Evolutionary conservation across 1,284 basidiomycete species (phyloP).

Genomic region (Mycena sp.): DNA sequence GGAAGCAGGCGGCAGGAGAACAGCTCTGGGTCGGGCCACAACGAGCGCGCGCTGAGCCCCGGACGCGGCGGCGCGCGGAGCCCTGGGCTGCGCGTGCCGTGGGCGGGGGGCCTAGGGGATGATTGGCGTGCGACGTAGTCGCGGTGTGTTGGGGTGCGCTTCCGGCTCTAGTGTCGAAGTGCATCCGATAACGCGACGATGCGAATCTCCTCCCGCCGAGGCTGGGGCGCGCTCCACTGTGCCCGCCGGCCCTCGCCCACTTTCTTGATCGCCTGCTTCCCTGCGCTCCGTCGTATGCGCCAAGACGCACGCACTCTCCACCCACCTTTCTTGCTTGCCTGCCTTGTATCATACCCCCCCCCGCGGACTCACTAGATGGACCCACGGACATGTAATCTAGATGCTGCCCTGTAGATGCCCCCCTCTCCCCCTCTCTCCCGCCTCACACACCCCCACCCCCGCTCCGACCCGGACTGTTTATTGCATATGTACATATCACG

Average conservation of each 20-base stretch:
- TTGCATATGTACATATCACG: too few species aligned
- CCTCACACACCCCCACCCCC: not conserved
- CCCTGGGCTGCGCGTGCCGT: slow-evolving; percentile 21
- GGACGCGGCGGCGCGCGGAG: not conserved
- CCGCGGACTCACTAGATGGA: slow-evolving; percentile 3
- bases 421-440: not conserved
- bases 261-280: too few species aligned
- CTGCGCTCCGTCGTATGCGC: not conserved
- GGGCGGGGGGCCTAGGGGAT: slow-evolving; percentile 27
- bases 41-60: slow-evolving; percentile 12
- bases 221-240: slow-evolving; percentile 12
- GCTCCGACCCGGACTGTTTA: too few species aligned
- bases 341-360: slow-evolving; percentile 6
- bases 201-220: too few species aligned
- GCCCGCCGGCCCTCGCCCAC: too few species aligned
- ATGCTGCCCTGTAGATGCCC: not conserved
- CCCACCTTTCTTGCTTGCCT: not conserved
- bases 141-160: not conserved
- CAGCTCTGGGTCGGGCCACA: not conserved
- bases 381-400: too few species aligned
- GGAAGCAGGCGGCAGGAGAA: slow-evolving; percentile 8
- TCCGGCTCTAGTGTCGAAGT: too few species aligned
- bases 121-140: slow-evolving; percentile 28
- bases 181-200: too few species aligned
- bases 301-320: not conserved